phyloP scores from a whole-genome alignment of 2,329 filamentous ascomycete genomes.

The Emmonsia crescens region DNA sequence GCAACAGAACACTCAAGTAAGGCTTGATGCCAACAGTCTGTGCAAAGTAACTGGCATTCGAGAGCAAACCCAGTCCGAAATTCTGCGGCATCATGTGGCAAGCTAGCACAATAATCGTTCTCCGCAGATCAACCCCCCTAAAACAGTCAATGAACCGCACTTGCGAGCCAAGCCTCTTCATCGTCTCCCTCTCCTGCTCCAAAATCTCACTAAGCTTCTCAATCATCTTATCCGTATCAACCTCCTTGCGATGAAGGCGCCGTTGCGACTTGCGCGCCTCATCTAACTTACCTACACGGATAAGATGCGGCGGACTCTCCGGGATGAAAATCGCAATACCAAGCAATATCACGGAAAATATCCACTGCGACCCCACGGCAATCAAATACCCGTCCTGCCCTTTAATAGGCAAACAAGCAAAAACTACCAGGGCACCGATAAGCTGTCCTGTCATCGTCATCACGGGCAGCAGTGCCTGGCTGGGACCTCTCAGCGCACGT shows the following conservation, averaged over 20 bases:
- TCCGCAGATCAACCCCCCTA: slow-evolving; percentile 18
- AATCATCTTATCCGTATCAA: slow-evolving; percentile 25
- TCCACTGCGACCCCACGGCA: slow-evolving; percentile 36
- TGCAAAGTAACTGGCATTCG: slow-evolving; percentile 34
- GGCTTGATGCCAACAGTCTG: slow-evolving; percentile 25
- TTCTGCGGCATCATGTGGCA: slow-evolving; percentile 35
- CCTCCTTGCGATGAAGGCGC: slow-evolving; percentile 37
- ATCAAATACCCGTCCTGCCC: slow-evolving; percentile 27
- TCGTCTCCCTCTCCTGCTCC: slow-evolving; percentile 39
- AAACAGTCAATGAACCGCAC: slow-evolving; percentile 22
- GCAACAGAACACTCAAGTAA: slow-evolving; percentile 29
- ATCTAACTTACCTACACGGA: slow-evolving; percentile 32
- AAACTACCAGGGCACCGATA: slow-evolving; percentile 36
- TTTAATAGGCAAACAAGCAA: slow-evolving; percentile 19
- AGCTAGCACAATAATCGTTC: slow-evolving; percentile 27
- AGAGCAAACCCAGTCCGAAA: slow-evolving; percentile 38
- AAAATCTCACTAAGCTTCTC: slow-evolving; percentile 33
- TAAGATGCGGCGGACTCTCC: slow-evolving; percentile 41
- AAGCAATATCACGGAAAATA: slow-evolving; percentile 34
- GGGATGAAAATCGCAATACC: slow-evolving; percentile 37
- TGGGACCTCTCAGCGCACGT: slow-evolving; percentile 35
- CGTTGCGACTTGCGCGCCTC: slow-evolving; percentile 38
- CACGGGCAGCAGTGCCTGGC: slow-evolving; percentile 40
- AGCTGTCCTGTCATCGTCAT: slow-evolving; percentile 42
- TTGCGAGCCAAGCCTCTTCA: slow-evolving; percentile 18